Evolutionary conservation across 225 moss, liverwort and hornwort genomes (phyloP).

Genomic region (Bryoerythrophyllum caledonicum): DNA sequence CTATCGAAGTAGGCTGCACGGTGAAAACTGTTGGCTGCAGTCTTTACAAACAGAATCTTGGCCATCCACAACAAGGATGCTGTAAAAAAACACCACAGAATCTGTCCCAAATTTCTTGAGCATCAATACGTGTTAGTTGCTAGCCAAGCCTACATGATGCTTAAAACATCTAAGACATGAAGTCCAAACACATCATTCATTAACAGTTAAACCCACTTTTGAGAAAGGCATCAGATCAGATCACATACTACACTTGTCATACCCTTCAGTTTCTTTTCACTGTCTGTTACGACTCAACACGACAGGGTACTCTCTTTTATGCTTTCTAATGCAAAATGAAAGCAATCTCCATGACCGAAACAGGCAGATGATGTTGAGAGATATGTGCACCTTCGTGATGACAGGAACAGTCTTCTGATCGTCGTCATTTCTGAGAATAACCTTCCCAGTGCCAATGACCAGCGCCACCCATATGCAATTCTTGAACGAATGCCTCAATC

Average conservation of each 20-base stretch:
- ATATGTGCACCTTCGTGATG: slow-evolving; percentile 65
- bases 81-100: slow-evolving; percentile 95
- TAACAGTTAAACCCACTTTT: not conserved
- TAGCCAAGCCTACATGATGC: not conserved
- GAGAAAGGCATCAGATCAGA: slow-evolving; percentile 5
- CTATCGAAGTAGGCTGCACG: slow-evolving; percentile 99
- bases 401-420: slow-evolving; percentile 67
- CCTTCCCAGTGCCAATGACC: slow-evolving; percentile 95
- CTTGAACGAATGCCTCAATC: slow-evolving; percentile 92
- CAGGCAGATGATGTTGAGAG: too few relatives aligned
- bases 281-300: slow-evolving; percentile 7
- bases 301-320: slow-evolving; percentile 3
- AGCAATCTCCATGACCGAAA: slow-evolving; percentile 1
- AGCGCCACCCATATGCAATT: slow-evolving; percentile 97
- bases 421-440: slow-evolving; percentile 75
- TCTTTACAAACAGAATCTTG: slow-evolving; percentile 90
- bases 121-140: slow-evolving; percentile 33
- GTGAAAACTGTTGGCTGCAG: slow-evolving; percentile 96
- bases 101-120: slow-evolving; percentile 61
- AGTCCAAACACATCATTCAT: not conserved
- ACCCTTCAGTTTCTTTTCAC: not conserved
- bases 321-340: too few relatives aligned
- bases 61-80: slow-evolving; percentile 86
- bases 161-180: too few relatives aligned
- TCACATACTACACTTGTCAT: not conserved